Evolutionary conservation across 2,329 filamentous ascomycete species (phyloP), one percentile per base, ranked within the genome.

Genomic region (Fusarium illudens): DNA sequence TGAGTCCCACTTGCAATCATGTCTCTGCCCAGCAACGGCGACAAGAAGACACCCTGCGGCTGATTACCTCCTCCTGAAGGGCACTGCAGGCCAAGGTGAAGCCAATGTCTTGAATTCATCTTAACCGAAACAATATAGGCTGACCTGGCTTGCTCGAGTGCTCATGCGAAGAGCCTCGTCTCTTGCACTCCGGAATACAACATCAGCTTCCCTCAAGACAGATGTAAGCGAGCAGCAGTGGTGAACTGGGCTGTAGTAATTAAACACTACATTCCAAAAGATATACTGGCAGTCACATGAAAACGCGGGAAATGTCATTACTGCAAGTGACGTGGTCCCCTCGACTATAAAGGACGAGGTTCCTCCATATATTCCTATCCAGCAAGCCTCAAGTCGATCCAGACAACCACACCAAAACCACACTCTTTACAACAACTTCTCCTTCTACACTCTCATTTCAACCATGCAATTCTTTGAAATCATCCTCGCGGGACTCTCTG

Each of bases 131-230:
- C 20, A n/a, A 2, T n/a, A 13, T 20, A 25, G 13, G 6, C 8
- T 2, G 5, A 13, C 8, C 20, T 6, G n/a, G 6, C 8, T n/a
- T 25, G 3, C 2, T 4, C 25, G 0, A 2, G 5, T 20, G 10
- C 13, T 11, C 13, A n/a, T 2, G n/a, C 4, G 5, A 13, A 25
- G 20, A 44, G 20, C 20, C 17, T 27, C 39, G 11, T 27, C 27
- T 12, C 6, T 17, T 4, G 2, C 6, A 9, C 2, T 8, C 3
- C 0, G 15, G n/a, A 4, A 46, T 29, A 12, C 15, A 17, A 12
- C 15, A 3, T 15, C 22, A 12, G 15, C 9, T 44, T 15, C 9
- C n/a, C 15, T 29, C 22, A 17, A 4, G 39, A 12, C 39, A 4
- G 15, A 27, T 6, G 27, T 5, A 4, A 12, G 10, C 15, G 10